These are phyloP conservation scores for Naganishia kalamii DNA, from an alignment of 768 basidiomycete genomes.

Conservation along the genomic window DNA sequence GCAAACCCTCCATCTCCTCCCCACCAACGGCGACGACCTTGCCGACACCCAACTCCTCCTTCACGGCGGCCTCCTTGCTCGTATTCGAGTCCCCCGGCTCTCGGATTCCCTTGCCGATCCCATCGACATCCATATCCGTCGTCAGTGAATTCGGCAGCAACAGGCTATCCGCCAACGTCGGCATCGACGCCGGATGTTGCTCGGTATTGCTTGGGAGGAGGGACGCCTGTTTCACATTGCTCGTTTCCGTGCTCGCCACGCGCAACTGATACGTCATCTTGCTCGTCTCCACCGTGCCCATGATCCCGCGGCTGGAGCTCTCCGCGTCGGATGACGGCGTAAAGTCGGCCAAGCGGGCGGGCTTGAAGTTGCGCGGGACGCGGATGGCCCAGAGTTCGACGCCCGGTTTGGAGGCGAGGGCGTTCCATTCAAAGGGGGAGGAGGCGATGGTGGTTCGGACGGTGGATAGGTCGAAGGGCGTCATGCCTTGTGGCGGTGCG, in stretches of 20 bases:
- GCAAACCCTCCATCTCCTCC: slow-evolving; percentile 43
- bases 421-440: slow-evolving; percentile 40
- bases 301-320: not conserved
- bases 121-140: slow-evolving; percentile 8
- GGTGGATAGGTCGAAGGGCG: slow-evolving; percentile 1
- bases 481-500: slow-evolving; percentile 4
- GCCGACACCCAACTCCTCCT: slow-evolving; percentile 26
- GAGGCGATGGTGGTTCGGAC: slow-evolving; percentile 21
- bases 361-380: slow-evolving; percentile 38
- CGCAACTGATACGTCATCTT: slow-evolving; percentile 27
- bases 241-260: slow-evolving; percentile 1
- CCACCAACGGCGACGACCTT: slow-evolving; percentile 30
- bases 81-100: slow-evolving; percentile 19
- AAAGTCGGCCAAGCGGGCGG: slow-evolving; percentile 34
- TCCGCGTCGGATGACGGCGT: not conserved
- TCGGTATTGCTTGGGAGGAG: slow-evolving; percentile 10
- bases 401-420: slow-evolving; percentile 29
- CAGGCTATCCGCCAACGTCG: slow-evolving; percentile 33
- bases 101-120: slow-evolving; percentile 17
- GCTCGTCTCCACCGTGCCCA: slow-evolving; percentile 31
- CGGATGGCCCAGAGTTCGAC: slow-evolving; percentile 43
- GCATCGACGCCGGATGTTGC: slow-evolving; percentile 30
- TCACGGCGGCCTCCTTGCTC: slow-evolving; percentile 25
- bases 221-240: not conserved
- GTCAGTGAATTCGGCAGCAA: slow-evolving; percentile 4